A percentile compares a stretch with the other conserved stretches of the same genome.
Conservation (phyloP, 495 filamentous ascomycete species). For the Penicillium pulvis region DNA sequence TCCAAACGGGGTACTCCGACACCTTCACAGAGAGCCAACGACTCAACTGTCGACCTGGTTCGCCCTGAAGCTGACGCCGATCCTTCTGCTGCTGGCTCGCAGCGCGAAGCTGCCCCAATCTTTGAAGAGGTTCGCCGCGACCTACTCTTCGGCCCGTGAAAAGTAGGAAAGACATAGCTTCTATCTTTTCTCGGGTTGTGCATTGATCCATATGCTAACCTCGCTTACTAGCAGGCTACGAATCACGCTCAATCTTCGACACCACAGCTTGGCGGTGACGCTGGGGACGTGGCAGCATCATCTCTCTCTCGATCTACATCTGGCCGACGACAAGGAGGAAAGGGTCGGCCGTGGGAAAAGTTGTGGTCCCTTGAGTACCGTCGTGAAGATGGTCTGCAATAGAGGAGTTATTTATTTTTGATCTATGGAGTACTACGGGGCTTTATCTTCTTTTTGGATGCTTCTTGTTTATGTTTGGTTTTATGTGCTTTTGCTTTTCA, state of each 20-base stretch:
- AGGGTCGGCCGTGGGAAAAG: slow-evolving; percentile 54
- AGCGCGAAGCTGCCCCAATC: slow-evolving; percentile 40
- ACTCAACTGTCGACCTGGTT: slow-evolving; percentile 41
- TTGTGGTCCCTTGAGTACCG: slow-evolving; percentile 55
- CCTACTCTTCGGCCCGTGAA: slow-evolving; percentile 50
- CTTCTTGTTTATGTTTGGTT: too few species aligned
- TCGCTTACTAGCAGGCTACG: slow-evolving; percentile 1
- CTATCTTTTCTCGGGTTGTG: slow-evolving; percentile 28
- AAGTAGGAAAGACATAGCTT: slow-evolving; percentile 24
- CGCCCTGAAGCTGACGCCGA: slow-evolving; percentile 34
- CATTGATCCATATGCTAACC: slow-evolving; percentile 8
- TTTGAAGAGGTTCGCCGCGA: slow-evolving; percentile 56
- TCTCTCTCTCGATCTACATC: slow-evolving; percentile 27
- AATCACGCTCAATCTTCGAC: slow-evolving; percentile 7
- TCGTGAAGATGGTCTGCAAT: slow-evolving; percentile 36
- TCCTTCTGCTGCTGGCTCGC: slow-evolving; percentile 18
- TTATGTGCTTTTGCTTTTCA: slow-evolving; percentile 7
- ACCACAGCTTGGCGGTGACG: slow-evolving; percentile 3
- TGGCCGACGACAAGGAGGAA: slow-evolving; percentile 25
- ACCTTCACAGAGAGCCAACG: slow-evolving; percentile 36
- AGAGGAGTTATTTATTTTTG: slow-evolving; percentile 2
- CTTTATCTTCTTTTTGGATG: slow-evolving; percentile 8
- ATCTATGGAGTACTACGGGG: slow-evolving; percentile 1
- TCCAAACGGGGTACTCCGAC: slow-evolving; percentile 65
- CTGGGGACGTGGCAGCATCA: slow-evolving; percentile 10